phyloP scores from a whole-genome alignment of 2,329 filamentous ascomycete species.

The Diaporthe sp. region DNA sequence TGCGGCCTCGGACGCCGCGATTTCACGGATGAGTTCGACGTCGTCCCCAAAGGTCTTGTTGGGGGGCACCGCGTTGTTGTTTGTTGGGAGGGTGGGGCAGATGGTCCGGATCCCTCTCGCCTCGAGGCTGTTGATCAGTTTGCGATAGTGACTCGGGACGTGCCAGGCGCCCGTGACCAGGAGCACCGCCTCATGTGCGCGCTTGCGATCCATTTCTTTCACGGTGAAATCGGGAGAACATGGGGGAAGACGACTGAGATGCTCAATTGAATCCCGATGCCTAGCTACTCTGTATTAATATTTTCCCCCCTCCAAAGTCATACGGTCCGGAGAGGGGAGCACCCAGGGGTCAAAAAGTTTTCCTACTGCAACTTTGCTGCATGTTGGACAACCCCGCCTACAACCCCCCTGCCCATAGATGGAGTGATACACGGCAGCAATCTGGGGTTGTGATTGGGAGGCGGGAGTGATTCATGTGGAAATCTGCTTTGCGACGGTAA shows the following conservation, averaged over 20 bases:
- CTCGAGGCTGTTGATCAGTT: constrained; percentile 34
- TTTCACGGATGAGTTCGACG: constrained; percentile 25
- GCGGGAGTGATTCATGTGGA: constrained; percentile 30
- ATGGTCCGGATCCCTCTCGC: constrained; percentile 36
- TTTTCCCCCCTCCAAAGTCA: not conserved
- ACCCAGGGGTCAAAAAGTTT: constrained; percentile 6
- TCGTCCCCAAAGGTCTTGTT: constrained; percentile 40
- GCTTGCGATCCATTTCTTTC: constrained; percentile 19
- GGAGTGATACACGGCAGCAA: constrained; percentile 26
- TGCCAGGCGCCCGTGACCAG: constrained; percentile 42
- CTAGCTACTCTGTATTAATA: not conserved
- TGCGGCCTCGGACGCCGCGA: constrained; percentile 25
- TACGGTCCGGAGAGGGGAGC: not conserved
- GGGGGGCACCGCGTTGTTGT: constrained; percentile 40
- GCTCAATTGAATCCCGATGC: not conserved
- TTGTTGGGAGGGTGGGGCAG: constrained; percentile 40
- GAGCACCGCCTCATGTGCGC: constrained; percentile 35
- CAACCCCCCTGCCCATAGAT: constrained; percentile 6
- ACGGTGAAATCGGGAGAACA: not conserved
- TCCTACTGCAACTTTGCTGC: not conserved
- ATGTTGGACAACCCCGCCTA: constrained; percentile 25
- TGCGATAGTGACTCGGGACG: constrained; percentile 39
- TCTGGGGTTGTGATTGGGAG: constrained; percentile 20
- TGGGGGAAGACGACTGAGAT: not conserved
- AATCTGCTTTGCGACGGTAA: constrained; percentile 28